Base-by-base conservation (phyloP, 768 basidiomycete species). In the Xerocomellus amylosporus region DNA sequence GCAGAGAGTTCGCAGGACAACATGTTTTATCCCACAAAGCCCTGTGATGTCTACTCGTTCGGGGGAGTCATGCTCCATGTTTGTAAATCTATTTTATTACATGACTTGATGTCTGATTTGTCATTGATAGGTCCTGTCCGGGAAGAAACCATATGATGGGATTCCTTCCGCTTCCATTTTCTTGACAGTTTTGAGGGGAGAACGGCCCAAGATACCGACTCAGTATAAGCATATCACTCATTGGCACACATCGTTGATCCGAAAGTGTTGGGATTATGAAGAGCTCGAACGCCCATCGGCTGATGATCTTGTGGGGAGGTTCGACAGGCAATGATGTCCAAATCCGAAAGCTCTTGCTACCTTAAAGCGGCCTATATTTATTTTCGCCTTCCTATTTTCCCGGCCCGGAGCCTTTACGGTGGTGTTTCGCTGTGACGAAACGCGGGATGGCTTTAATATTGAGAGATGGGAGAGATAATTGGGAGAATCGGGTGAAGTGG, bases 61-160 rank as follows among this genome's bases (percentile, higher is more conserved):
- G 69, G 63, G 7, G 77, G 79, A 59, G 70, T 80, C 24, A 57
- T 67, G 22, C 57, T 69, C 3, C 64, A 70, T 46, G 67, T 71
- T 34, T 30, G 64, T 51, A 39, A 9, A 31, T 34, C 37, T 41
- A 2, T 45, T 48, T 38, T 36, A n/a, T 26, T 49, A 9, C 2
- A 15, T 17, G 30, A 43, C 9, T 15, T 26, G 4, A 3, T 33
- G 28, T 51, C 61, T 66, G 46, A 68, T 39, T 0, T n/a, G 1
- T 19, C 37, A 38, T 44, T 30, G 17, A 37, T 42, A 66, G 65
- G 46, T 69, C 6, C 15, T 69, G 12, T 61, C 54, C 20, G 66
- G 56, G 17, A 61, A 49, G 42, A 59, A 41, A 38, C 67, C 67
- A 37, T 67, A 49, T 15, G 46, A 54, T 8, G 66, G 49, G 2